A percentile compares a stretch with the other conserved stretches of the same genome.
phyloP scores from a whole-genome alignment of 306 rosid genomes.

The Fragaria vesca region DNA sequence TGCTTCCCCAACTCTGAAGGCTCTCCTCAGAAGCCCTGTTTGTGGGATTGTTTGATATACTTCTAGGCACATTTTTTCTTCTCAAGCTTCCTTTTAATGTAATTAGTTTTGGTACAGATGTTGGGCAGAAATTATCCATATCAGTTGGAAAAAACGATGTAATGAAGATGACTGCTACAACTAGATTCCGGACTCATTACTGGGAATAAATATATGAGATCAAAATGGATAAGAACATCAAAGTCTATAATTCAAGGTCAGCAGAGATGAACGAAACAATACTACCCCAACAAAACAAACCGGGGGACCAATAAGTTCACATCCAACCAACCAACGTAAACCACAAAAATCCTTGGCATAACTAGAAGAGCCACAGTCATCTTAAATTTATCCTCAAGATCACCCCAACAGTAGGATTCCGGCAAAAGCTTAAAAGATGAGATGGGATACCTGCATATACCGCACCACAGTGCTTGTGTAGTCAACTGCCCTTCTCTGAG shows the following conservation, averaged over 20 bases:
- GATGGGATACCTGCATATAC: slow-evolving; percentile 66
- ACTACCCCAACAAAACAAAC: not conserved
- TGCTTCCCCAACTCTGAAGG: not conserved
- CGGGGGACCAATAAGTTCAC: not conserved
- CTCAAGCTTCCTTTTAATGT: not conserved
- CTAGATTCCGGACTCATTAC: not conserved
- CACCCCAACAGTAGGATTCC: not conserved
- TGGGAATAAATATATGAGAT: not conserved
- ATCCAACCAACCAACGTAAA: not conserved
- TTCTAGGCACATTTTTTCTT: not conserved
- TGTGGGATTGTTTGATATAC: not conserved
- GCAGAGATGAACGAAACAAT: not conserved
- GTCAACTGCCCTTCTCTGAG: slow-evolving; percentile 96
- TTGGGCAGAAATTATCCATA: not conserved
- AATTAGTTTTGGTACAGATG: not conserved
- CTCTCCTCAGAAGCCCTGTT: not conserved
- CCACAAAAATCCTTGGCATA: not conserved
- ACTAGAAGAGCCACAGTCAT: not conserved
- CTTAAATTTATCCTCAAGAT: not conserved
- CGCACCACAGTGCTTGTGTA: slow-evolving; percentile 97
- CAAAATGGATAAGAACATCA: not conserved
- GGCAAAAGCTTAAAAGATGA: not conserved
- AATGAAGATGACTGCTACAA: not conserved
- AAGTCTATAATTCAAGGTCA: not conserved
- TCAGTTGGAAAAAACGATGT: not conserved